A percentile compares a stretch with the other conserved stretches of the same genome.
Evolutionary conservation across 495 filamentous ascomycete species (phyloP).

Genomic region (Hypoxylon crocopeplum): DNA sequence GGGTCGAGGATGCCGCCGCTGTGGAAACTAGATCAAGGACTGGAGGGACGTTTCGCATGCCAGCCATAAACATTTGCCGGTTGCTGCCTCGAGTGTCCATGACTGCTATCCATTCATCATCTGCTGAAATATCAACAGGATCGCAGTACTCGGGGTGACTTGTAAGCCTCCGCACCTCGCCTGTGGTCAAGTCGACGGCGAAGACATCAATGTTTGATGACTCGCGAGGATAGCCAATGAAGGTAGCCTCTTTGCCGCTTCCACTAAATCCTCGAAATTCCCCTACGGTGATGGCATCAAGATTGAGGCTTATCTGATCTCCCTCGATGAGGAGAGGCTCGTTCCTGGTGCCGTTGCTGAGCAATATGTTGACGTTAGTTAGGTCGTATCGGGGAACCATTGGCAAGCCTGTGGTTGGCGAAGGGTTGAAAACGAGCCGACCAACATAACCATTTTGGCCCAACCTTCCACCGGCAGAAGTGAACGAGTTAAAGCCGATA

Average conservation of each 20-base stretch:
- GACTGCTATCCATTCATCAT: slow-evolving; percentile 34
- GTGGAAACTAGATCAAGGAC: slow-evolving; percentile 28
- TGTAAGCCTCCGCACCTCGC: slow-evolving; percentile 36
- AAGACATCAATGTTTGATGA: slow-evolving; percentile 42
- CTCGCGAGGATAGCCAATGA: slow-evolving; percentile 35
- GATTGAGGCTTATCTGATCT: slow-evolving; percentile 27
- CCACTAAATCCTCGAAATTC: slow-evolving; percentile 44
- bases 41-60: slow-evolving; percentile 40
- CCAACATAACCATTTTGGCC: slow-evolving; percentile 18
- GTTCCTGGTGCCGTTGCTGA: not conserved
- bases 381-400: slow-evolving; percentile 31
- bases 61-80: slow-evolving; percentile 38
- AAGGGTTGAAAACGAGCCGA: slow-evolving; percentile 29
- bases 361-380: slow-evolving; percentile 26
- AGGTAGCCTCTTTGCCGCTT: slow-evolving; percentile 36
- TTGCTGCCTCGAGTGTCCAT: slow-evolving; percentile 30
- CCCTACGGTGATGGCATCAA: slow-evolving; percentile 29
- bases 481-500: slow-evolving; percentile 29
- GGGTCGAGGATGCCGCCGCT: slow-evolving; percentile 18
- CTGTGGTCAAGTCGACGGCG: slow-evolving; percentile 35
- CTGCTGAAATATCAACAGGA: slow-evolving; percentile 38
- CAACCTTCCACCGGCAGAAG: not conserved
- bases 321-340: slow-evolving; percentile 16
- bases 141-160: slow-evolving; percentile 41
- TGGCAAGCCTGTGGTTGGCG: slow-evolving; percentile 24